Evolutionary conservation across 2,329 filamentous ascomycete species (phyloP), one percentile per base, ranked within the genome.

Genomic region (Periconia sp.): DNA sequence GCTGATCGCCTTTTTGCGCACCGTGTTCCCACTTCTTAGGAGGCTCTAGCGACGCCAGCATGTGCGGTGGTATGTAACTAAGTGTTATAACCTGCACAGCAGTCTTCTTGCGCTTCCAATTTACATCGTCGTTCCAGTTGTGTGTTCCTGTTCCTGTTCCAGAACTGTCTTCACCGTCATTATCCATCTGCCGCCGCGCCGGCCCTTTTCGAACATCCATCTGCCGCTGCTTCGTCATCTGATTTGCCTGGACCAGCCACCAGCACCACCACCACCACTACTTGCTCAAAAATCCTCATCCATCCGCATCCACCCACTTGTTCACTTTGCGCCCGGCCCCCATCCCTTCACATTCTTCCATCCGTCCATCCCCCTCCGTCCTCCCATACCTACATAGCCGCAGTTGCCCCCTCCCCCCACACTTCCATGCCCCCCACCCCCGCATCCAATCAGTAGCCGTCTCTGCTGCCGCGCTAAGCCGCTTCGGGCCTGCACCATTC

Each of bases 401-500:
- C n/a, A n/a, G n/a, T n/a, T n/a, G n/a, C 14, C 14, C 31, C 31
- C 31, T 7, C 31, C 7, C 33, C 13, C 33, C 33, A 13, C 6
- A n/a, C 7, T 8, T 37, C 33, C 33, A 37, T 37, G 33, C 33
- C 13, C 33, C 11, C 33, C 33, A 5, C 3, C 15, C 33, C 33
- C 33, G 33, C 33, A n/a, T 37, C 33, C 33, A 37, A 37, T 37
- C 33, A 37, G 10, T 37, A 37, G 33, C 15, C 33, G 11, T 13
- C 33, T 37, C 33, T 27, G 33, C 64, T 1, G 88, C 87, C 17
- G 42, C 51, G 42, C 47, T 53, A 53, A 43, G 27, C 46, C 47
- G 46, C 52, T 50, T 50, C 43, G 42, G 44, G 43, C 42, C 33
- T 44, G 44, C 31, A 31, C 19, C 10, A 45, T 47, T 46, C 18